phyloP scores from a whole-genome alignment of 1,284 basidiomycete species.

The Fomes fomentarius region DNA sequence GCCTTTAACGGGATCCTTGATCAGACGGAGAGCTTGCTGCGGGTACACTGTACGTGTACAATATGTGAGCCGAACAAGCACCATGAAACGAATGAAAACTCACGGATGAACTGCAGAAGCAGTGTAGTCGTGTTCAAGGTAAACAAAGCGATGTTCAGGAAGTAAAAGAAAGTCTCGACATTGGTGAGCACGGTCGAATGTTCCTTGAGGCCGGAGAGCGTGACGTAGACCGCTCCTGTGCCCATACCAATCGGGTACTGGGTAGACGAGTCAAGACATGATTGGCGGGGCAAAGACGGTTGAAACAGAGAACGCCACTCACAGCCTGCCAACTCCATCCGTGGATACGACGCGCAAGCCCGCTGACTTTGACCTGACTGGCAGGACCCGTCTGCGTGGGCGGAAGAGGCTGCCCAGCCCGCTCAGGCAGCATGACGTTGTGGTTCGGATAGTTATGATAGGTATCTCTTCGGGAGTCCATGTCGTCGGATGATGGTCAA shows the following conservation, averaged over 20 bases:
- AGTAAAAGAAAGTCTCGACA: slow-evolving; percentile 49
- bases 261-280: background rate
- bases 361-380: slow-evolving; percentile 18
- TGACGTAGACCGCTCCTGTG: slow-evolving; percentile 52
- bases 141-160: slow-evolving; percentile 49
- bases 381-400: background rate
- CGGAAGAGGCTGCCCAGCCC: slow-evolving; percentile 6
- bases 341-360: slow-evolving; percentile 46
- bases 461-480: slow-evolving; percentile 4
- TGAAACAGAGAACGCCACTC: slow-evolving; percentile 23
- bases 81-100: slow-evolving; percentile 10
- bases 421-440: slow-evolving; percentile 13
- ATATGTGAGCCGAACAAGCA: background rate
- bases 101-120: slow-evolving; percentile 45
- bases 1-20: slow-evolving; percentile 48
- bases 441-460: slow-evolving; percentile 10
- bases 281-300: background rate
- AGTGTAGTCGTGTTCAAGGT: slow-evolving; percentile 46
- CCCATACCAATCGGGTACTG: slow-evolving; percentile 56
- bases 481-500: background rate
- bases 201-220: slow-evolving; percentile 43
- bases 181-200: slow-evolving; percentile 37
- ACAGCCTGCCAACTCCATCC: slow-evolving; percentile 56
- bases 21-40: slow-evolving; percentile 42
- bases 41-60: slow-evolving; percentile 41